Evolutionary conservation across 352 stramenopile species (phyloP).

Genomic region (Labyrinthula sp.): DNA sequence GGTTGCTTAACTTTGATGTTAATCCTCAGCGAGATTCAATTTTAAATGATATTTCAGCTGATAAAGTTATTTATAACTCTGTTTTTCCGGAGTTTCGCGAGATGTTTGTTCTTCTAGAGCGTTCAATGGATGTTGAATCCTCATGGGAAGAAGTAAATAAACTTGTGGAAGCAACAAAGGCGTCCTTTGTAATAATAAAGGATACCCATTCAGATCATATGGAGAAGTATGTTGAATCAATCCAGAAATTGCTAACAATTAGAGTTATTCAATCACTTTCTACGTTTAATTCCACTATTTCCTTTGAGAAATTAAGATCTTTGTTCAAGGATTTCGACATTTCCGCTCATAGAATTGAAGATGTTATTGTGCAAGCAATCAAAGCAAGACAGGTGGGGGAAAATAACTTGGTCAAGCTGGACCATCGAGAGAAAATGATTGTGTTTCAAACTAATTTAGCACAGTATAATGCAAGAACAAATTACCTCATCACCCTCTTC

Average conservation of each 20-base stretch:
- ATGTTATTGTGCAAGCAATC: conserved; percentile 33
- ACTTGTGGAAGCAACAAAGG: conserved; percentile 41
- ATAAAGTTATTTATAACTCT: conserved; percentile 44
- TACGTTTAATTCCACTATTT: conserved; percentile 27
- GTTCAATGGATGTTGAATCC: too few species aligned
- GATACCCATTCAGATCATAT: conserved; percentile 8
- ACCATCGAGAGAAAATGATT: too few species aligned
- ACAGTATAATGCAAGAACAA: too few species aligned
- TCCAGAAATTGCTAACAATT: conserved; percentile 27
- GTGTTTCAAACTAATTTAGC: too few species aligned
- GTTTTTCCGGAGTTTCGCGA: conserved; percentile 40
- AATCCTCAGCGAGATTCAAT: conserved; percentile 65
- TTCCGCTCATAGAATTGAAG: conserved; percentile 40
- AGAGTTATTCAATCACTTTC: conserved; percentile 26
- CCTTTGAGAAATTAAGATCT: conserved; percentile 43
- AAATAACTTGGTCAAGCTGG: too few species aligned
- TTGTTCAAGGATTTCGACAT: conserved; percentile 46
- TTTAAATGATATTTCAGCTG: conserved; percentile 61
- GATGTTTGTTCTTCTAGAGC: conserved; percentile 48
- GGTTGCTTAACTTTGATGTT: conserved; percentile 64
- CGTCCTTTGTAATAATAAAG: conserved; percentile 6
- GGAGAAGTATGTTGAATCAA: conserved; percentile 18
- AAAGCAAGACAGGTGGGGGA: conserved; percentile 26
- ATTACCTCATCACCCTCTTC: too few species aligned
- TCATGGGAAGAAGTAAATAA: conserved; percentile 49